Evolutionary conservation across 2,329 filamentous ascomycete species (phyloP), one percentile per base, ranked within the genome.

Genomic region (Chaetomium olivaceum): DNA sequence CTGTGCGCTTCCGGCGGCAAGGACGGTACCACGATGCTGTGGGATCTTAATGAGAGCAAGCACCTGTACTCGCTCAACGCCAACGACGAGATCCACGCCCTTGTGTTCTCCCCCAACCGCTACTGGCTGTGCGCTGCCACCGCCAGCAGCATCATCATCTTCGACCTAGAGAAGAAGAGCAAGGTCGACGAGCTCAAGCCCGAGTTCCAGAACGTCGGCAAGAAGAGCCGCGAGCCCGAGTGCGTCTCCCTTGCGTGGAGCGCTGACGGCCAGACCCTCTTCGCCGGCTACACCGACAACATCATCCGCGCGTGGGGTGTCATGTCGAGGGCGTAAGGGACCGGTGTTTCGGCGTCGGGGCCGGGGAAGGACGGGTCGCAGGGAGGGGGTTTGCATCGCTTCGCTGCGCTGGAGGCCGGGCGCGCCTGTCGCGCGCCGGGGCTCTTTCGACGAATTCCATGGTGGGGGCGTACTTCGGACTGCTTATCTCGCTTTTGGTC

Each of bases 111-210:
- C 73, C 95, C 95, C 80, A 99, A 99, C 92, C 91, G 95, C 83
- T 99, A 99, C 92, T 99, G 95, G 95, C 90, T 99, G 76, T 99
- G 95, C 89, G 95, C 95, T 80, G 95, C 95, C 80, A 99, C 95
- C 72, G 88, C 92, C 80, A 92, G 88, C 85, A 93, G 89, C 88
- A 98, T 99, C 89, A 97, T 97, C 89, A 98, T 99, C 88, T 99
- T 99, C 86, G 95, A 99, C 80, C 89, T 99, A 75, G 95, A 99
- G 92, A 99, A 99, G 93, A 99, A 99, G 93, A 96, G 90, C 91
- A 98, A 97, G 91, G 94, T 98, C 79, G 94, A 98, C 78, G 95
- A 98, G 89, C 90, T 99, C 82, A 97, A 96, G 91, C 94, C 94
- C 75, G 95, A 99, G 82, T 96, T 95, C 87, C 87, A 93, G 79